Base-by-base conservation (phyloP, 805 yeast genomes). In the Dipodascopsis tothii region DNA sequence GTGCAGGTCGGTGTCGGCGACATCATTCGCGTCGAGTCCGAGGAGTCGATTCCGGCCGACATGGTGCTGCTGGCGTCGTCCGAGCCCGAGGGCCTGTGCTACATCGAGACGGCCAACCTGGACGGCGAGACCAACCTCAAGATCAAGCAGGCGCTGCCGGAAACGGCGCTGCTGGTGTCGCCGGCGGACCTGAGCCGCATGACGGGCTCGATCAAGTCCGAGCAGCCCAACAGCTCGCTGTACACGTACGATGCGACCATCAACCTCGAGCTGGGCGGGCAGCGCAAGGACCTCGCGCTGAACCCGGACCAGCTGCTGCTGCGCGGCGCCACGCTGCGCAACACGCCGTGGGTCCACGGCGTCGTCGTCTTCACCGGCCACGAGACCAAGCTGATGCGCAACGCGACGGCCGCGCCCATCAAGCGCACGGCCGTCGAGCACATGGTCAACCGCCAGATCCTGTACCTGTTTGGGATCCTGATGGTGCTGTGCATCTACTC, bases 111-210 rank as follows among this genome's bases (percentile, higher is more conserved):
- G 1, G 95, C 98, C 0, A 92, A 92, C 58, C 69, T 92, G 54
- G 99, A 92, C 64, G 99, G 99, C 45, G 99, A 92, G 63, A 94
- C 99, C 0, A 92, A 92, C 62, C 71, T 92, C 57, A 92, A 92
- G 60, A 92, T 92, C 60, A 94, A 94, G 59, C 97, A 92, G 62
- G 78, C 96, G 1, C 72, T 73, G 40, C 68, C 75, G 1, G 95
- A 87, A 57, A 92, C 98, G 0, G 72, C 85, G 3, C 70, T 72
- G 48, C 61, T 83, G 44, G 81, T 82, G 21, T 77, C 82, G 39
- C 84, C 92, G 0, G 65, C 69, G 22, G 81, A 78, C 21, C 60
- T 82, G 36, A 66, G 72, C 19, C 57, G 66, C 17, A 56, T 81
- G 35, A 68, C 68, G 30, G 88, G 88, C 4, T 70, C 70, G 42